Conservation (phyloP, 2,329 filamentous ascomycete species). For the Monosporascus sp. region DNA sequence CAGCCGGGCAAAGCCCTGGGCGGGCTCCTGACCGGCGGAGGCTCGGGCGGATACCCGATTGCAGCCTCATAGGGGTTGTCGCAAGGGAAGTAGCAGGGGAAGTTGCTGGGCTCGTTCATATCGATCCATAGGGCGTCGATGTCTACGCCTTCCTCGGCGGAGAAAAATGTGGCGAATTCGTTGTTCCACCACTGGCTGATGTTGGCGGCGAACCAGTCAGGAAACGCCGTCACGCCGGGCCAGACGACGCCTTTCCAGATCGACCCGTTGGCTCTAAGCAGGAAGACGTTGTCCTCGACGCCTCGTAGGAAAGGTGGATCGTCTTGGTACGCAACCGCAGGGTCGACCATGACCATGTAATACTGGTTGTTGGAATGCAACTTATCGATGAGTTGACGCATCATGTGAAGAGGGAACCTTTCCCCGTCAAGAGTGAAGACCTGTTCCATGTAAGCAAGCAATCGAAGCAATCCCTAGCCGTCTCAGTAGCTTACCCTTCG, state of each 20-base stretch:
- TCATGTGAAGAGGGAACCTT: constrained; percentile 54
- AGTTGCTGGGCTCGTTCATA: constrained; percentile 51
- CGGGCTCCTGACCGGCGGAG: constrained; percentile 56
- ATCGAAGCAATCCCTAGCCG: not conserved
- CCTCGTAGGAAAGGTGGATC: constrained; percentile 37
- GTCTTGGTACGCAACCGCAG: constrained; percentile 49
- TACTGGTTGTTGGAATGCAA: constrained; percentile 63
- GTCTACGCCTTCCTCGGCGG: constrained; percentile 57
- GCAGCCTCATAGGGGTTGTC: constrained; percentile 36
- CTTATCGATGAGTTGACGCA: constrained; percentile 60
- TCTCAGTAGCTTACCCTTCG: constrained; percentile 32
- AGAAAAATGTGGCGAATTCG: constrained; percentile 62
- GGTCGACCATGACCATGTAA: constrained; percentile 76
- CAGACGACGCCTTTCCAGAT: constrained; percentile 64
- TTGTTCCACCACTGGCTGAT: constrained; percentile 64
- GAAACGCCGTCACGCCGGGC: constrained; percentile 68
- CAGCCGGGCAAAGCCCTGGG: constrained; percentile 65
- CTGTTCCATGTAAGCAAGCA: constrained; percentile 10
- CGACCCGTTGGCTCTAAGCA: constrained; percentile 49
- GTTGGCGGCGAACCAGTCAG: constrained; percentile 69
- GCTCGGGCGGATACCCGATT: constrained; percentile 49
- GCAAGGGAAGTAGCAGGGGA: constrained; percentile 50
- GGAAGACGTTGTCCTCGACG: constrained; percentile 38
- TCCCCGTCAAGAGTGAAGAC: constrained; percentile 62
- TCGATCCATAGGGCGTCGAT: constrained; percentile 78